A percentile compares a stretch with the other conserved stretches of the same genome.
phyloP scores from a whole-genome alignment of 495 filamentous ascomycete species.

The Trichoderma erinaceum region DNA sequence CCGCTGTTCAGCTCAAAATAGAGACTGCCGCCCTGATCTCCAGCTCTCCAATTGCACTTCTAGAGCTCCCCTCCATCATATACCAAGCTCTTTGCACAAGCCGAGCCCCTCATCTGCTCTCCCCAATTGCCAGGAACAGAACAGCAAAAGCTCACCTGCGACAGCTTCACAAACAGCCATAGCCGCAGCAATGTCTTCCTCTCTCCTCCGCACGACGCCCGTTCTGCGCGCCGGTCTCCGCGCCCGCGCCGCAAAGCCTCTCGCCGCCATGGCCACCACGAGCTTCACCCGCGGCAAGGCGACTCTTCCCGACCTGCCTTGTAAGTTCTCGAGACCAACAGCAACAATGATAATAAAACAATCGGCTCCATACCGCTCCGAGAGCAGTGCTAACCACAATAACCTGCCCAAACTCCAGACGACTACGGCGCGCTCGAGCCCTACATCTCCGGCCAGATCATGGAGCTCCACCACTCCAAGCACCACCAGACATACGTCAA shows the following conservation, averaged over 20 bases:
- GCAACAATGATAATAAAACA: neutral
- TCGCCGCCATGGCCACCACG: constrained; percentile 54
- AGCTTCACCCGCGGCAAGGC: constrained; percentile 81
- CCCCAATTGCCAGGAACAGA: neutral
- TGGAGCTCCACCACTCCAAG: constrained; percentile 84
- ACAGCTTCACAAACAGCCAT: neutral
- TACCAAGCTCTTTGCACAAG: neutral
- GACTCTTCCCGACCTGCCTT: constrained; percentile 88
- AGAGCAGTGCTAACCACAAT: too few relatives aligned
- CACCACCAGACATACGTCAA: constrained; percentile 79
- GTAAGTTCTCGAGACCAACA: constrained; percentile 44
- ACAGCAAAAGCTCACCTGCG: neutral
- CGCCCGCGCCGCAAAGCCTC: constrained; percentile 32
- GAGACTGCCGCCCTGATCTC: neutral
- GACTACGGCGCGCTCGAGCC: constrained; percentile 92
- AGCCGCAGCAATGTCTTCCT: constrained; percentile 40
- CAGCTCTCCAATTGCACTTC: neutral
- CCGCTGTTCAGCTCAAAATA: neutral
- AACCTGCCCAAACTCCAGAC: too few relatives aligned
- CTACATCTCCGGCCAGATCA: constrained; percentile 91
- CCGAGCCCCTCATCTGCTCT: neutral
- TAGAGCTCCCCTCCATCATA: constrained; percentile 1
- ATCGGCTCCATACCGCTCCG: too few relatives aligned
- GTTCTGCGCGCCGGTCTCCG: constrained; percentile 41
- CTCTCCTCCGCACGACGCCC: constrained; percentile 46